A percentile compares a stretch with the other conserved stretches of the same genome.
phyloP scores from a whole-genome alignment of 495 filamentous ascomycete genomes.

The Aspergillus indologenus region DNA sequence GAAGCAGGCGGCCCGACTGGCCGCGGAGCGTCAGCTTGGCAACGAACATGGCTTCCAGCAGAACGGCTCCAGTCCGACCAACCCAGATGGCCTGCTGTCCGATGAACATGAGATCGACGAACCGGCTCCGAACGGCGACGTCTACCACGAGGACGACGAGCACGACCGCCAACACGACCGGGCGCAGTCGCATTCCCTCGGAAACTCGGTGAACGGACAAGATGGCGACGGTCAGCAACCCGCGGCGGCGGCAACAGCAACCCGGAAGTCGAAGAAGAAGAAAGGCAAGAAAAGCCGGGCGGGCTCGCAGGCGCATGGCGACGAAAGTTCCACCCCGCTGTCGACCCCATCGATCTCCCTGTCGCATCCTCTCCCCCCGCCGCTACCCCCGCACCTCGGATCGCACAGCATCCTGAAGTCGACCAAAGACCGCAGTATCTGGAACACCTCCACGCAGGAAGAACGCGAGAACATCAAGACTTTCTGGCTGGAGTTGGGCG shows the following conservation, averaged over 20 bases:
- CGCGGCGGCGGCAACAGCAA: constrained; percentile 14
- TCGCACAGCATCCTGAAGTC: constrained; percentile 29
- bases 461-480: constrained; percentile 96
- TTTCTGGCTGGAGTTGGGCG: constrained; percentile 95
- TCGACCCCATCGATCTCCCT: constrained; percentile 40
- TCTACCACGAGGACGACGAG: constrained; percentile 20
- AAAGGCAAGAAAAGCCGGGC: constrained; percentile 40
- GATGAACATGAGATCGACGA: constrained; percentile 34
- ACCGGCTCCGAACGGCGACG: constrained; percentile 17
- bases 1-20: constrained; percentile 71
- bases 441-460: constrained; percentile 91
- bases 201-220: constrained; percentile 14
- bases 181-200: constrained; percentile 4
- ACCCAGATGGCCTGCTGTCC: constrained; percentile 23
- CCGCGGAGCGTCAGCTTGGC: constrained; percentile 46
- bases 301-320: constrained; percentile 34
- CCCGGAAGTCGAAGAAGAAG: constrained; percentile 49
- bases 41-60: constrained; percentile 27
- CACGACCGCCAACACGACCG: constrained; percentile 2
- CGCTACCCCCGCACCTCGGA: constrained; percentile 29
- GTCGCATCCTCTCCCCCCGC: constrained; percentile 42
- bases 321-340: constrained; percentile 42
- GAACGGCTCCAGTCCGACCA: constrained; percentile 16
- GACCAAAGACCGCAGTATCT: constrained; percentile 75
- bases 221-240: constrained; percentile 7